Evolutionary conservation across 306 rosid genomes (phyloP).

Genomic region (Cucurbita moschata): DNA sequence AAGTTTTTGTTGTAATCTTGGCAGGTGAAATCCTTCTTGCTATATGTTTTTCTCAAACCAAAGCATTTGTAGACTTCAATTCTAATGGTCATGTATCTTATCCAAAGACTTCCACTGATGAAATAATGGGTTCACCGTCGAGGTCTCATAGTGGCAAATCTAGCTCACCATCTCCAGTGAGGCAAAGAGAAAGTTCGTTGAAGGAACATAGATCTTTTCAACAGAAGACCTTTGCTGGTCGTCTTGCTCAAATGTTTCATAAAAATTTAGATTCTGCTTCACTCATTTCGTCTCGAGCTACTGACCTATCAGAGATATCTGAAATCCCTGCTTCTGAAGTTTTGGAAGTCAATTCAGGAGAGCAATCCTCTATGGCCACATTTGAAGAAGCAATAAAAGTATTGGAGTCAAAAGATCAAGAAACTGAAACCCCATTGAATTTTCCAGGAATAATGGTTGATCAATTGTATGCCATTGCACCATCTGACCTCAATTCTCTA

Average conservation of each 20-base stretch:
- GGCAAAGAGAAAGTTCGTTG: conserved; percentile 30
- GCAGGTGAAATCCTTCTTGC: conserved; percentile 69
- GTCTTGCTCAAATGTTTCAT: conserved; percentile 59
- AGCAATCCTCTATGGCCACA: conserved; percentile 26
- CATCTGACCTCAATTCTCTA: conserved; percentile 48
- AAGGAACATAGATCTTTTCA: conserved; percentile 42
- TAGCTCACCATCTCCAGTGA: conserved; percentile 44
- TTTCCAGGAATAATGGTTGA: conserved; percentile 77
- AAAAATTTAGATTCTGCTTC: conserved; percentile 38
- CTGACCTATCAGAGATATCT: conserved; percentile 33
- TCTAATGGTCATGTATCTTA: not conserved
- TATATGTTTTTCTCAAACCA: conserved; percentile 28
- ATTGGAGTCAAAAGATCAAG: conserved; percentile 47
- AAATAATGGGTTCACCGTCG: conserved; percentile 22
- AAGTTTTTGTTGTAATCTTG: conserved; percentile 6
- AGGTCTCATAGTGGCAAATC: conserved; percentile 22
- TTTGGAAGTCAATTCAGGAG: conserved; percentile 39
- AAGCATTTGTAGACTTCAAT: conserved; percentile 21
- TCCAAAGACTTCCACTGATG: conserved; percentile 10
- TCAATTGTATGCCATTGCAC: conserved; percentile 49
- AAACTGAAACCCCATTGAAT: conserved; percentile 50
- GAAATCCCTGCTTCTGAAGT: conserved; percentile 29
- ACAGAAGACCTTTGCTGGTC: conserved; percentile 60
- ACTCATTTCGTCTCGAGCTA: conserved; percentile 14
- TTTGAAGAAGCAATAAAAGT: conserved; percentile 53